Evolutionary conservation across 495 filamentous ascomycete species (phyloP), one percentile per base, ranked within the genome.

Genomic region (Aspergillus incahuasiensis): DNA sequence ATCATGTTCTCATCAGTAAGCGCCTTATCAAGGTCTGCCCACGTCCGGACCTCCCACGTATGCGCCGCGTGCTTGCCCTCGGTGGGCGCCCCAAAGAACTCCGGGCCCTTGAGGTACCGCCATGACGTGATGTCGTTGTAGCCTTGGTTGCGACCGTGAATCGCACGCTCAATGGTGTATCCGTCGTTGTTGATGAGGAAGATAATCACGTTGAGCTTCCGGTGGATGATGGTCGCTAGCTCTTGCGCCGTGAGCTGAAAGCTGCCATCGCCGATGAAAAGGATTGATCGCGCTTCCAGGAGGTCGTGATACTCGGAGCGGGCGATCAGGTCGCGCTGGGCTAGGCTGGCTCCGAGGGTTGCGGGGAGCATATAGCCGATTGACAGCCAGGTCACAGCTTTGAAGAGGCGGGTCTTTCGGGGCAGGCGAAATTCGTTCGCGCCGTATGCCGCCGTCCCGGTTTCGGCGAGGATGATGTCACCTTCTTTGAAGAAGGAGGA

Each of bases 231-330:
- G 13, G 87, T 90, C 54, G 79, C 81, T 46, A 94, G 67, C 63
- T 90, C 88, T 63, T 92, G 89, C 0, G 73, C 82, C 0, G 87
- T 91, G 19, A 92, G 71, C 61, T 94, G 88, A 63, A 92, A 81
- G 53, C 82, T 86, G n/a, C 89, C 89, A 60, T 92, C 89, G 24
- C 89, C 89, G 12, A 85, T 85, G 63, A 92, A 85, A 49, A 92
- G 74, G 57, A 94, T 82, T 0, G 73, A 76, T 1, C 78, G 66
- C 47, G 39, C 55, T 4, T 52, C 40, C 9, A 49, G 40, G 35
- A 58, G 48, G 12, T 51, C 41, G 48, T 60, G 32, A 19, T 56
- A 60, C 18, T 60, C 40, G 15, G 55, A 49, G 3, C n/a, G 20
- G 1, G 25, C 35, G 19, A 55, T 41, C 25, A 55, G 32, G 22